phyloP scores from a whole-genome alignment of 352 stramenopile genomes.

The Phytopythium mirpurense region DNA sequence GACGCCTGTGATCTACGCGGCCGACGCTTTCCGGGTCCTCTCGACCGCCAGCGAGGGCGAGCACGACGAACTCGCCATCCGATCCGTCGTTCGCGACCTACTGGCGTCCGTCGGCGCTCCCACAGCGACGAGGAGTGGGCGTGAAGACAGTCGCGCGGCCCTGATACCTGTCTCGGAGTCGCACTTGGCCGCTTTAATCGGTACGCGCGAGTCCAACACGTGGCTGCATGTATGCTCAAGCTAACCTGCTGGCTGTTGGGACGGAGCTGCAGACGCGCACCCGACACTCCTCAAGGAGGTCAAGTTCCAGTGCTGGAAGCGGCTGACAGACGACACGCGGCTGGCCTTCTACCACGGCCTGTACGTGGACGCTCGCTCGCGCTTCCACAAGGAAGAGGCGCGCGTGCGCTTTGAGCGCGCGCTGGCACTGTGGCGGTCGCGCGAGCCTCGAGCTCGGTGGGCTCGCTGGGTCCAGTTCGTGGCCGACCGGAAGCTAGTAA shows the following conservation, averaged over 20 bases:
- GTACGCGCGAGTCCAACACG: background rate
- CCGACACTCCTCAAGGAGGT: slow-evolving; percentile 24
- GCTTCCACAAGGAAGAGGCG: slow-evolving; percentile 33
- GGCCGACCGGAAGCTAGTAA: slow-evolving; percentile 18
- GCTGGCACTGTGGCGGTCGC: slow-evolving; percentile 37
- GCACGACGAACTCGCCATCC: slow-evolving; percentile 32
- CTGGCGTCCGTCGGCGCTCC: background rate
- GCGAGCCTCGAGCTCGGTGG: slow-evolving; percentile 37
- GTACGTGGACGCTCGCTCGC: slow-evolving; percentile 32
- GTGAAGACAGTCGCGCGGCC: slow-evolving; percentile 9
- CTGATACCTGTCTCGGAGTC: slow-evolving; percentile 12
- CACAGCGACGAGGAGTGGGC: background rate
- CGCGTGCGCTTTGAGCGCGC: slow-evolving; percentile 21
- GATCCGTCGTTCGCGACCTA: slow-evolving; percentile 19
- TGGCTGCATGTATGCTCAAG: slow-evolving; percentile 1
- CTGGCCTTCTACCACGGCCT: slow-evolving; percentile 45
- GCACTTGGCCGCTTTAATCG: slow-evolving; percentile 9
- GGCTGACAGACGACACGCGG: slow-evolving; percentile 53
- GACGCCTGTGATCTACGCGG: slow-evolving; percentile 20
- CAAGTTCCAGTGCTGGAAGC: slow-evolving; percentile 38
- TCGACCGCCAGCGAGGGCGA: slow-evolving; percentile 29
- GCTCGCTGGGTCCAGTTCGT: slow-evolving; percentile 47
- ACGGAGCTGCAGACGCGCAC: slow-evolving; percentile 6
- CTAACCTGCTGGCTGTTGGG: background rate
- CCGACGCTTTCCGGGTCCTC: slow-evolving; percentile 25